Conservation (phyloP, 495 filamentous ascomycete genomes). For the Thermochaetoides thermophila region DNA sequence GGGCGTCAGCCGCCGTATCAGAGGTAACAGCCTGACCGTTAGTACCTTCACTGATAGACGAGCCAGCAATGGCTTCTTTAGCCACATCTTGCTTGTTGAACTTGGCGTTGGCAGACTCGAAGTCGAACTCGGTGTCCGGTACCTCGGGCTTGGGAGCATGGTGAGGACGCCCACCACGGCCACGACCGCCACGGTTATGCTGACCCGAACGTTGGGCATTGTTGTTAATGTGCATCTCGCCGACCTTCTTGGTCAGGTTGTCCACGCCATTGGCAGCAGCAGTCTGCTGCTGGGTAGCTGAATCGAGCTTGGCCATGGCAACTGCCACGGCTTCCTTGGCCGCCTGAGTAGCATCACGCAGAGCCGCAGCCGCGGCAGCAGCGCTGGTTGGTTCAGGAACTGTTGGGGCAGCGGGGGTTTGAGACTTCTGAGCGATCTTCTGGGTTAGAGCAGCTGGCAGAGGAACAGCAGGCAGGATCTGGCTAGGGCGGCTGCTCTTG, state of each 20-base stretch:
- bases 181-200: constrained; percentile 33
- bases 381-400: constrained; percentile 22
- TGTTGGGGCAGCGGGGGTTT: constrained; percentile 23
- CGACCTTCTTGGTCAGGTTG: constrained; percentile 68
- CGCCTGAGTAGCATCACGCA: constrained; percentile 63
- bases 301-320: constrained; percentile 62
- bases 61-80: constrained; percentile 78
- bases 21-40: constrained; percentile 19
- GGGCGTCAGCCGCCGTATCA: constrained; percentile 21
- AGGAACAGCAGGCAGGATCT: constrained; percentile 39
- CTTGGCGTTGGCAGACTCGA: constrained; percentile 81
- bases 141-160: constrained; percentile 63
- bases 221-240: constrained; percentile 75
- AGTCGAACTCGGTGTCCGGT: constrained; percentile 83
- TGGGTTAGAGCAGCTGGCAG: constrained; percentile 56
- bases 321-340: constrained; percentile 77
- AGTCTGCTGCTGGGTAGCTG: constrained; percentile 34
- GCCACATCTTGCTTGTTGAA: constrained; percentile 96
- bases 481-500: constrained; percentile 36
- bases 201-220: constrained; percentile 34
- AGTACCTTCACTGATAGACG: constrained; percentile 44
- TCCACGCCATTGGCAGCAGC: constrained; percentile 45
- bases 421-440: constrained; percentile 18
- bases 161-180: constrained; percentile 35
- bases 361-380: constrained; percentile 16